Evolutionary conservation across 495 filamentous ascomycete species (phyloP).

Genomic region (Penicillium mononematosum): DNA sequence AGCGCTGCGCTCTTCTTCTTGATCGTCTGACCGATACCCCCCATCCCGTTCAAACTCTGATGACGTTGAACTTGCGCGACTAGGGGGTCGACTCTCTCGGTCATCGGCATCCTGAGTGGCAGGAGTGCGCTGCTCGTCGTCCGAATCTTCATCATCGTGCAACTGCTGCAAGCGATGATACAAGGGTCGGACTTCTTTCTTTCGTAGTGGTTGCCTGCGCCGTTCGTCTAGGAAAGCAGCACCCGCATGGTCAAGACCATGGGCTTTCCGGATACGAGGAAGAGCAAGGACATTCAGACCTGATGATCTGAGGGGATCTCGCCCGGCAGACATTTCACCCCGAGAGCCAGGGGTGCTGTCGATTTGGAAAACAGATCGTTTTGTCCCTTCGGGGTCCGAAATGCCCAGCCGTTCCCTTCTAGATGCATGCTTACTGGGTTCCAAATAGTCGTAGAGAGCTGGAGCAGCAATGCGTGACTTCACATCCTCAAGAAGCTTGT

Average conservation of each 20-base stretch:
- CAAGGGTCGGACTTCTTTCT: conserved; percentile 53
- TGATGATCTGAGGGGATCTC: conserved; percentile 35
- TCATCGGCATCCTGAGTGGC: conserved; percentile 74
- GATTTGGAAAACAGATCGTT: conserved; percentile 48
- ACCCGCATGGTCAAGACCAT: conserved; percentile 58
- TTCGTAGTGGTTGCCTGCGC: conserved; percentile 59
- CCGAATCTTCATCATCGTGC: conserved; percentile 60
- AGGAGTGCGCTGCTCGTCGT: conserved; percentile 58
- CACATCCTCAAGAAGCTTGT: conserved; percentile 82
- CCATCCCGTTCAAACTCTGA: conserved; percentile 64
- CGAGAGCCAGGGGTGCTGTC: conserved; percentile 68
- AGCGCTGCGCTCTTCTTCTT: conserved; percentile 2
- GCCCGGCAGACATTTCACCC: conserved; percentile 28
- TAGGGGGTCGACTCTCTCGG: conserved; percentile 74
- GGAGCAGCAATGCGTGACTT: conserved; percentile 80
- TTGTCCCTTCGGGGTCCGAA: conserved; percentile 60
- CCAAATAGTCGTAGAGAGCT: conserved; percentile 78
- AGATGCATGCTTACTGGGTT: conserved; percentile 70
- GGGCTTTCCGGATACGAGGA: conserved; percentile 68
- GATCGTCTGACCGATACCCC: conserved; percentile 42
- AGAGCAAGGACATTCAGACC: conserved; percentile 62
- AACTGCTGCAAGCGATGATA: conserved; percentile 57
- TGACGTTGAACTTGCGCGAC: conserved; percentile 69
- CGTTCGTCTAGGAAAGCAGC: conserved; percentile 74
- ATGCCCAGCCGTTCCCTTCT: conserved; percentile 79